These are phyloP conservation scores for Keqinozyma sinolaborantium DNA, from an alignment of 1,139 yeast genomes.

Conservation along the genomic window DNA sequence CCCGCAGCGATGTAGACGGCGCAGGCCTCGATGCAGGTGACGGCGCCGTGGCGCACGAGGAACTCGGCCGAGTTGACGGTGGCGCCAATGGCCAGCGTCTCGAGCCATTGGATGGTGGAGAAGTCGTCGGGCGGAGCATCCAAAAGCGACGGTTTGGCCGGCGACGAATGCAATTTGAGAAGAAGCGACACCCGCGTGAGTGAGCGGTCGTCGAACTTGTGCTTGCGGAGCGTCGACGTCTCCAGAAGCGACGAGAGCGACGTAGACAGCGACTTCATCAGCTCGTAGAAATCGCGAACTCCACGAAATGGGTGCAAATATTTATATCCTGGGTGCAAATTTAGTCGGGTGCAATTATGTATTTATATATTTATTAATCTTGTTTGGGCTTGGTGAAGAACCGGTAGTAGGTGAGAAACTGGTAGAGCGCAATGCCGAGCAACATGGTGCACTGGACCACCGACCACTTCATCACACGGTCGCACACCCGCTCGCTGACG, in stretches of 20 bases:
- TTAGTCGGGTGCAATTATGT: too few relatives aligned
- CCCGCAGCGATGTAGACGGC: slow-evolving; percentile 55
- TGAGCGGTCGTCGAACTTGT: slow-evolving; percentile 36
- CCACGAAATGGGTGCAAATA: too few relatives aligned
- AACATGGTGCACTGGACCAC: slow-evolving; percentile 56
- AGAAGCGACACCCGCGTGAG: slow-evolving; percentile 26
- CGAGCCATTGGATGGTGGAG: slow-evolving; percentile 23
- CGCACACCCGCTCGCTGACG: slow-evolving; percentile 61
- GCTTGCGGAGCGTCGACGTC: not conserved
- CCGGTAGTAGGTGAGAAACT: slow-evolving; percentile 56
- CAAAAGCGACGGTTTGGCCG: not conserved
- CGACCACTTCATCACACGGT: slow-evolving; percentile 65
- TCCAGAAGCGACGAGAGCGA: too few relatives aligned
- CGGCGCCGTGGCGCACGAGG: slow-evolving; percentile 41
- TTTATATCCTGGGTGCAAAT: too few relatives aligned
- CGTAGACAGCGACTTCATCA: too few relatives aligned
- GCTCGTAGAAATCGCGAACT: too few relatives aligned
- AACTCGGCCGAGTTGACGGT: slow-evolving; percentile 22
- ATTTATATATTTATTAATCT: too few relatives aligned
- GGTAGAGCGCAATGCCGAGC: slow-evolving; percentile 63
- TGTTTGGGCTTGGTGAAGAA: slow-evolving; percentile 59
- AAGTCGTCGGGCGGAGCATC: slow-evolving; percentile 2
- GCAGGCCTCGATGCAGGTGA: slow-evolving; percentile 45
- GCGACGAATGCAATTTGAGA: slow-evolving; percentile 6
- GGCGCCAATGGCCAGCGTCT: slow-evolving; percentile 16